Conservation (phyloP, 2,329 filamentous ascomycete genomes). For the Pseudopyrenochaeta lycopersici region DNA sequence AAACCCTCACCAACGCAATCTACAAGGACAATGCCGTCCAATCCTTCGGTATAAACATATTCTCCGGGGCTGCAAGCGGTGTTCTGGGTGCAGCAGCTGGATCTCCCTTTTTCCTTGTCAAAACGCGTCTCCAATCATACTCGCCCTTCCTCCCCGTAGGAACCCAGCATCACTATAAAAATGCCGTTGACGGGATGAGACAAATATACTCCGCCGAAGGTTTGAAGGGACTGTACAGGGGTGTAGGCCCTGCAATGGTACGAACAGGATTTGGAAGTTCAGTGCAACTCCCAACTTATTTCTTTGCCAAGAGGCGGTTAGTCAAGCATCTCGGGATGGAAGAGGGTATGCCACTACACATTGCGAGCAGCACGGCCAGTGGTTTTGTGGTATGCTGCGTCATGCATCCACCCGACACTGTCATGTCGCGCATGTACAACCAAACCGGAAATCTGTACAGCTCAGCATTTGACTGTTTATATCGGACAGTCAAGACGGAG, state of each 20-base stretch:
- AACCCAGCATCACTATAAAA: slow-evolving; percentile 93
- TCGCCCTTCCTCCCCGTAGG: slow-evolving; percentile 93
- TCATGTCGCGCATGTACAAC: slow-evolving; percentile 99
- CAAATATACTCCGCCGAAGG: slow-evolving; percentile 84
- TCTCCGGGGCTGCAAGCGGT: slow-evolving; percentile 87
- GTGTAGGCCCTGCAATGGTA: slow-evolving; percentile 93
- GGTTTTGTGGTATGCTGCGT: slow-evolving; percentile 97
- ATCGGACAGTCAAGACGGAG: slow-evolving; percentile 90
- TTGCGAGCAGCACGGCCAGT: slow-evolving; percentile 86
- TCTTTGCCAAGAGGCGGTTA: slow-evolving; percentile 91
- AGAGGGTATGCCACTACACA: slow-evolving; percentile 87
- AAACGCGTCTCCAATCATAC: slow-evolving; percentile 93
- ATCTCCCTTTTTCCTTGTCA: slow-evolving; percentile 96
- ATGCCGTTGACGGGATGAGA: slow-evolving; percentile 81
- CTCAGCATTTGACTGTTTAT: slow-evolving; percentile 89
- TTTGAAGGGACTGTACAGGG: slow-evolving; percentile 82
- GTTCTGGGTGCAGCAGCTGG: slow-evolving; percentile 92
- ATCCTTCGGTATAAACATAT: slow-evolving; percentile 89
- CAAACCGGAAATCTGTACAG: slow-evolving; percentile 97
- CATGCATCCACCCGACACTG: slow-evolving; percentile 98
- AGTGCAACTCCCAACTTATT: slow-evolving; percentile 96
- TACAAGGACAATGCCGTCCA: slow-evolving; percentile 79
- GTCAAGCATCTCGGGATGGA: slow-evolving; percentile 85
- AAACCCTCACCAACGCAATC: slow-evolving; percentile 72
- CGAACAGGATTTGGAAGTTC: slow-evolving; percentile 94